Percentiles rank a stretch among this genome's conserved stretches.
phyloP scores from a whole-genome alignment of 805 yeast genomes.

The Pichia thaimueangensis region DNA sequence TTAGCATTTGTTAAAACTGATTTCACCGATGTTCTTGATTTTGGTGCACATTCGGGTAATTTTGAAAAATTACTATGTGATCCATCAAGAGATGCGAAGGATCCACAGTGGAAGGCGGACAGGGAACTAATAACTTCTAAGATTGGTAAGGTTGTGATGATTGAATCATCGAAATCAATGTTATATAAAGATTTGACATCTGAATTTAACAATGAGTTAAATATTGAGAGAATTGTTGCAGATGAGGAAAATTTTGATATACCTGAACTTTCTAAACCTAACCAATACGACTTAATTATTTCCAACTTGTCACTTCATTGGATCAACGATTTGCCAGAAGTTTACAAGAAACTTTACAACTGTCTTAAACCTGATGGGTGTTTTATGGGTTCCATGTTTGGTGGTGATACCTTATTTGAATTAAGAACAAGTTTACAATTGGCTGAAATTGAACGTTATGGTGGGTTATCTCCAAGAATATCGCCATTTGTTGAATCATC shows the following conservation, averaged over 20 bases:
- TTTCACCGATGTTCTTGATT: slow-evolving; percentile 56
- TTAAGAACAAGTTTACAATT: slow-evolving; percentile 72
- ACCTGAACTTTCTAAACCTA: slow-evolving; percentile 33
- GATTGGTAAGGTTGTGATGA: slow-evolving; percentile 52
- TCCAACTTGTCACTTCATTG: slow-evolving; percentile 75
- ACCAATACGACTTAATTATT: slow-evolving; percentile 58
- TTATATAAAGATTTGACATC: slow-evolving; percentile 46
- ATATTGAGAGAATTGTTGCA: slow-evolving; percentile 44
- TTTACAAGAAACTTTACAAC: slow-evolving; percentile 47
- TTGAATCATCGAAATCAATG: slow-evolving; percentile 53
- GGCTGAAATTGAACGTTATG: slow-evolving; percentile 73
- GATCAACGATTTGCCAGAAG: slow-evolving; percentile 77
- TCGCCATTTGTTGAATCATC: slow-evolving; percentile 75
- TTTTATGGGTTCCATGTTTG: slow-evolving; percentile 73
- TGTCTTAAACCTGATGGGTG: slow-evolving; percentile 74
- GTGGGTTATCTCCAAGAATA: slow-evolving; percentile 75
- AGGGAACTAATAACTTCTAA: slow-evolving; percentile 45
- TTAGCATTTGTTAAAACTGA: slow-evolving; percentile 64
- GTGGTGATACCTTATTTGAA: slow-evolving; percentile 82
- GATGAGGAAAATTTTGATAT: slow-evolving; percentile 63
- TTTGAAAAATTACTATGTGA: slow-evolving; percentile 32
- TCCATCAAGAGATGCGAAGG: slow-evolving; percentile 29
- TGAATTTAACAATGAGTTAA: slow-evolving; percentile 37
- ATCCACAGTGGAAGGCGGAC: slow-evolving; percentile 44
- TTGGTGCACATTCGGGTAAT: slow-evolving; percentile 71